These are phyloP conservation scores for Delphinella strobiligena DNA, from an alignment of 2,329 filamentous ascomycete species.

Conservation along the genomic window DNA sequence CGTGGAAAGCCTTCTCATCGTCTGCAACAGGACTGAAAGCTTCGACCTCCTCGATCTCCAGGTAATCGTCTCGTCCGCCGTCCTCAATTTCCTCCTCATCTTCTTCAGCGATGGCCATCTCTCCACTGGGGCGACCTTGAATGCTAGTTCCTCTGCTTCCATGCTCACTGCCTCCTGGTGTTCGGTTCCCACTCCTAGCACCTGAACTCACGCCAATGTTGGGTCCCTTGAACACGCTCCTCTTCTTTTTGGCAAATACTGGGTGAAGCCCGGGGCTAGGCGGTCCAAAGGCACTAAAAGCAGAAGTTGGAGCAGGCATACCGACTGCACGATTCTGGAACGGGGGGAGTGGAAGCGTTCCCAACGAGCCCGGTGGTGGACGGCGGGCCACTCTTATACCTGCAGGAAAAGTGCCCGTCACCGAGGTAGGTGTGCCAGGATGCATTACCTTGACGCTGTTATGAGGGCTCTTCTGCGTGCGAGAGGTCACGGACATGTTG, in stretches of 20 bases:
- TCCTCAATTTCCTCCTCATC: conserved; percentile 10
- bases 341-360: conserved; percentile 14
- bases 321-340: background rate
- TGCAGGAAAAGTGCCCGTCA: conserved; percentile 32
- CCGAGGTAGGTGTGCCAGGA: conserved; percentile 39
- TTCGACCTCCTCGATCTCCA: conserved; percentile 44
- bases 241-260: conserved; percentile 70
- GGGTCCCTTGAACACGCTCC: conserved; percentile 72
- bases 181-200: conserved; percentile 25
- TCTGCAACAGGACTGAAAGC: conserved; percentile 40
- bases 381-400: conserved; percentile 12
- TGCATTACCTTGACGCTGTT: conserved; percentile 18
- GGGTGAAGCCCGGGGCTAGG: conserved; percentile 45
- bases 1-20: conserved; percentile 8
- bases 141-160: conserved; percentile 41
- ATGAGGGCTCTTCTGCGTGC: background rate
- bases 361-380: conserved; percentile 19
- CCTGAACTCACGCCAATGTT: conserved; percentile 22
- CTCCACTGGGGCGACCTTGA: conserved; percentile 56
- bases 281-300: conserved; percentile 35
- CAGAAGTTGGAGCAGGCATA: background rate
- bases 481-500: conserved; percentile 6
- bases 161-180: conserved; percentile 10
- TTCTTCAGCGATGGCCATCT: conserved; percentile 39
- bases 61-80: conserved; percentile 10